phyloP scores from a whole-genome alignment of 163 green algal genomes.

The Volvox carteri region DNA sequence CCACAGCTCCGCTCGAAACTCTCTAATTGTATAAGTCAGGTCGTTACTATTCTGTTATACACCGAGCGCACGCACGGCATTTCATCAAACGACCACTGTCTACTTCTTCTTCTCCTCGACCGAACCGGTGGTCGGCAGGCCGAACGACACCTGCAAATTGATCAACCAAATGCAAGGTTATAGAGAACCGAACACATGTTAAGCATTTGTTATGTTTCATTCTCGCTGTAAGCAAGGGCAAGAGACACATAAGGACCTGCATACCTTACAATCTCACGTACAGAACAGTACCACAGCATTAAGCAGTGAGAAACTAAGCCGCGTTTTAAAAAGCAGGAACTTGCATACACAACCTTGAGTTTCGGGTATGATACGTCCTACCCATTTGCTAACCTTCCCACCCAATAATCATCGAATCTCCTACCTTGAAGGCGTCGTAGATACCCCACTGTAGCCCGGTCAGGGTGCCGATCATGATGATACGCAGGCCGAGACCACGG shows the following conservation, averaged over 20 bases:
- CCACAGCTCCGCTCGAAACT: not conserved
- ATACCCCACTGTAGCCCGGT: conserved; percentile 95
- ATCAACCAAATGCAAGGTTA: no score
- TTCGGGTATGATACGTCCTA: no score
- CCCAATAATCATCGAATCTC: not conserved
- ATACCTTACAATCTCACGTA: no score
- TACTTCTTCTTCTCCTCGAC: conserved; percentile 56
- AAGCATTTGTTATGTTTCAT: no score
- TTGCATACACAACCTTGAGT: no score
- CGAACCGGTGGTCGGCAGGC: conserved; percentile 82
- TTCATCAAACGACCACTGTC: not conserved
- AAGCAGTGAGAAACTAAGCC: no score
- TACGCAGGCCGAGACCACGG: conserved; percentile 90
- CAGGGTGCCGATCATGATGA: conserved; percentile 95
- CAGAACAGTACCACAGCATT: no score
- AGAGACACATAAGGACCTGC: no score
- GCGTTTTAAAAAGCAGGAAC: no score
- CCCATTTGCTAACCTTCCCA: no score
- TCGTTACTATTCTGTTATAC: not conserved
- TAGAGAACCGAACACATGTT: no score
- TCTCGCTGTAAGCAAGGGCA: no score
- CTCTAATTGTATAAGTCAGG: not conserved
- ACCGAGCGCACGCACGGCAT: not conserved
- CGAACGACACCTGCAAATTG: conserved; percentile 70
- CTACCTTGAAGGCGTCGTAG: conserved; percentile 94